phyloP scores from a whole-genome alignment of 2,329 filamentous ascomycete genomes.

The Cordyceps tenuipes region DNA sequence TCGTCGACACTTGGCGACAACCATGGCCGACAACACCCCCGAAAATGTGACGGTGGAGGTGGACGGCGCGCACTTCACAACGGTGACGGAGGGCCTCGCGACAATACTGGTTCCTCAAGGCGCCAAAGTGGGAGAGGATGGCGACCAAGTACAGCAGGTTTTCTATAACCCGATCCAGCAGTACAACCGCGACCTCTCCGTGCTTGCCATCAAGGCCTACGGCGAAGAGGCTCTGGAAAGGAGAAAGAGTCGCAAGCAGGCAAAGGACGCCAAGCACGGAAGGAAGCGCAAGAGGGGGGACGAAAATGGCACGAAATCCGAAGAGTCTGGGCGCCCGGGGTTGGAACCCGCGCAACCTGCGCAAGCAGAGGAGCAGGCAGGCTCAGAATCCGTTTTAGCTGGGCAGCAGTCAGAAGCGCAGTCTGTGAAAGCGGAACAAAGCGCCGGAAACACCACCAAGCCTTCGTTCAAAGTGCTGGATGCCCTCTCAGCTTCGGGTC shows the following conservation, averaged over 20 bases:
- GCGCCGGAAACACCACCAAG: slow-evolving; percentile 23
- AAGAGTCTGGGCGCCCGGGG: neutral
- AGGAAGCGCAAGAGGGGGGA: slow-evolving; percentile 33
- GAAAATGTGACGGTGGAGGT: slow-evolving; percentile 20
- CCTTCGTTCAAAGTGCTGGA: slow-evolving; percentile 77
- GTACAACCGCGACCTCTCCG: slow-evolving; percentile 93
- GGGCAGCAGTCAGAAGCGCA: neutral
- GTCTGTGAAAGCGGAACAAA: slow-evolving; percentile 8
- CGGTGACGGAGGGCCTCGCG: slow-evolving; percentile 48
- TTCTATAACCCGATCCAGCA: slow-evolving; percentile 99
- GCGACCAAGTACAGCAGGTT: slow-evolving; percentile 64
- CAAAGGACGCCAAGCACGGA: slow-evolving; percentile 29
- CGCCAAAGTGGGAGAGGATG: slow-evolving; percentile 37
- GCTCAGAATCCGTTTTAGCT: neutral
- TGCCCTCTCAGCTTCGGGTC: slow-evolving; percentile 85
- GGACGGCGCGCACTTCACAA: slow-evolving; percentile 42
- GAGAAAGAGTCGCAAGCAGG: slow-evolving; percentile 22
- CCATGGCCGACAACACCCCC: slow-evolving; percentile 2
- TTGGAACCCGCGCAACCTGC: neutral
- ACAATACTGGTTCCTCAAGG: slow-evolving; percentile 46
- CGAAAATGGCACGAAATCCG: slow-evolving; percentile 20
- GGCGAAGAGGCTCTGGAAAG: slow-evolving; percentile 55
- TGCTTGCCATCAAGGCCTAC: slow-evolving; percentile 84
- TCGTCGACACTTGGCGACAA: neutral
- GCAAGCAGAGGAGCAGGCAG: slow-evolving; percentile 5